phyloP scores from a whole-genome alignment of 2,329 filamentous ascomycete species.

The Stromatinia cepivora region DNA sequence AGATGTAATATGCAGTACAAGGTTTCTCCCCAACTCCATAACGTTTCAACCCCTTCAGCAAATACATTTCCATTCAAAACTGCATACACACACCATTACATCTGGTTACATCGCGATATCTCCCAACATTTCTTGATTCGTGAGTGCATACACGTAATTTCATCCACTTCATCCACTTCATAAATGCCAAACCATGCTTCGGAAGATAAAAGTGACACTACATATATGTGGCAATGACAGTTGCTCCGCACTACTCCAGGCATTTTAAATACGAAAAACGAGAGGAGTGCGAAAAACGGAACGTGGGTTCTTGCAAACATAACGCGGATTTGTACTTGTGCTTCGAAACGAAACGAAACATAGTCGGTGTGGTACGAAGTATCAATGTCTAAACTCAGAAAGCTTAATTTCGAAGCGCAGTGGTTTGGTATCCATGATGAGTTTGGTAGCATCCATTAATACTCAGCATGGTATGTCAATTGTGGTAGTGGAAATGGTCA shows the following conservation, averaged over 20 bases:
- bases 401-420: neutral
- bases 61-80: neutral
- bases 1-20: neutral
- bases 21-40: neutral
- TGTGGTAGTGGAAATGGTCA: no score
- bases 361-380: neutral
- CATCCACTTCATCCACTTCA: neutral
- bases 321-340: neutral
- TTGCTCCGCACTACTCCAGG: neutral
- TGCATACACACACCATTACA: neutral
- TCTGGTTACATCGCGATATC: no score
- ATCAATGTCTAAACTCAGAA: no score
- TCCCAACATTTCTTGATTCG: no score
- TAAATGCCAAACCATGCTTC: neutral
- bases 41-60: neutral
- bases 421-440: neutral
- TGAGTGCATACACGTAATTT: neutral
- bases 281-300: neutral
- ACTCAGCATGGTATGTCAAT: neutral
- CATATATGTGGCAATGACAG: neutral
- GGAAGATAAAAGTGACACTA: neutral
- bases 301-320: neutral
- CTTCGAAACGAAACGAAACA: neutral
- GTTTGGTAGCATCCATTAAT: neutral
- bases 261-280: neutral